Base-by-base conservation (phyloP, 306 rosid species). In the Prunus salicina region DNA sequence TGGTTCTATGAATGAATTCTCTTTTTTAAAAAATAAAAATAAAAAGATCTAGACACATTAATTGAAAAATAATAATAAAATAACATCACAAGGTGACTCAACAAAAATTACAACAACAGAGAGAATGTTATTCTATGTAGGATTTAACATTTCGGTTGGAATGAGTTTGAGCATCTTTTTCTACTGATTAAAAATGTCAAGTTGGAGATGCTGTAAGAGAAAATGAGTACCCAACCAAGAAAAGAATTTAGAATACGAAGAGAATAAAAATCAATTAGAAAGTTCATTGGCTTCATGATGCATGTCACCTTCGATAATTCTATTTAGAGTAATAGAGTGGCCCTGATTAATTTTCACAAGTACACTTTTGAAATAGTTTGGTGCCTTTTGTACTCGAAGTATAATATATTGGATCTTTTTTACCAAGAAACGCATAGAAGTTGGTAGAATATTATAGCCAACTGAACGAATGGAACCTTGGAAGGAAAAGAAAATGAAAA, bases 311-410 rank as follows among this genome's bases (percentile, higher is more conserved):
- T 9, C 47, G 24, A 6, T 60, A 60, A 60, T 25, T 60, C 11
- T 28, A 56, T 56, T 56, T 6, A 38, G 43, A 38, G 43, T 14
- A 56, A 19, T 38, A 38, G 43, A 38, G 43, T 14, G 52, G 52
- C 52, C 56, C 5, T 51, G n/a, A 47, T 12, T 52, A 15, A 52
- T 16, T 6, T 18, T 52, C n/a, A 15, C 7, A 6, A 14, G 9
- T 14, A 18, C 1, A 52, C 9, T 14, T 16, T 18, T 62, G 22
- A 62, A 62, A 62, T 9, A 43, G 57, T 60, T 60, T 4, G 6
- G 56, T 41, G 46, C 68, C 53, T 41, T 57, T 58, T 57, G 64
- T 58, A 53, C 64, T 56, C 74, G 69, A 70, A 69, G 81, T 14
- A 60, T 46, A 69, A 56, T 12, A 25, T 12, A 12, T 30, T 22